Evolutionary conservation across 331 rosid genomes (phyloP).

Genomic region (Quercus phellos): DNA sequence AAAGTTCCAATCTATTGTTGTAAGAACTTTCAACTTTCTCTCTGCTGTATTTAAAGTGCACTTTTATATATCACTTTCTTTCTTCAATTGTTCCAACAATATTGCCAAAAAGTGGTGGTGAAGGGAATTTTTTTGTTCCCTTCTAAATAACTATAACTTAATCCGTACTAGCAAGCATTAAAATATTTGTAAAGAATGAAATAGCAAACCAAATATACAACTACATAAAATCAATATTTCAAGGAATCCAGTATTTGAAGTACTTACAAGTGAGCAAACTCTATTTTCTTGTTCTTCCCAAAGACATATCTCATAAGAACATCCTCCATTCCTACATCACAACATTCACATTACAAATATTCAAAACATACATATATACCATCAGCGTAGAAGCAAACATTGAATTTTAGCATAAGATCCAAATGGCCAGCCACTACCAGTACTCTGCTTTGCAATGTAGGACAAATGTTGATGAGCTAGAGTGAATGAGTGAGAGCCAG

Average conservation of each 20-base stretch:
- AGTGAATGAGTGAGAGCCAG: no score
- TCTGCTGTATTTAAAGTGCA: background rate
- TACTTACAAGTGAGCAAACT: constrained; percentile 77
- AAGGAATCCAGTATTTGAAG: background rate
- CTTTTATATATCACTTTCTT: background rate
- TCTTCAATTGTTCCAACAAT: background rate
- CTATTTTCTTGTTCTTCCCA: constrained; percentile 79
- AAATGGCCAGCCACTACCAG: no score
- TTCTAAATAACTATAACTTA: no score
- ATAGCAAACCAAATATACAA: background rate
- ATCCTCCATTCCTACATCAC: constrained; percentile 62
- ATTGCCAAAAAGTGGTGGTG: background rate
- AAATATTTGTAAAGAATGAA: background rate
- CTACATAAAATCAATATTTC: background rate
- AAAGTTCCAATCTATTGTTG: background rate
- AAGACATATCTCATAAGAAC: constrained; percentile 48
- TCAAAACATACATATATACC: no score
- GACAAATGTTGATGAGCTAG: no score
- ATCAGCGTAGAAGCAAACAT: no score
- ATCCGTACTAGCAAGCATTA: no score
- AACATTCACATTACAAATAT: background rate
- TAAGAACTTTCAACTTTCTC: background rate
- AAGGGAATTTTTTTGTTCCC: background rate
- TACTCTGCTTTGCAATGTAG: no score
- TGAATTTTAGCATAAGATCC: no score